A percentile compares a stretch with the other conserved stretches of the same genome.
Evolutionary conservation across 108 stramenopile genomes (phyloP).

Genomic region (Pseudonitzschia delicatissima): DNA sequence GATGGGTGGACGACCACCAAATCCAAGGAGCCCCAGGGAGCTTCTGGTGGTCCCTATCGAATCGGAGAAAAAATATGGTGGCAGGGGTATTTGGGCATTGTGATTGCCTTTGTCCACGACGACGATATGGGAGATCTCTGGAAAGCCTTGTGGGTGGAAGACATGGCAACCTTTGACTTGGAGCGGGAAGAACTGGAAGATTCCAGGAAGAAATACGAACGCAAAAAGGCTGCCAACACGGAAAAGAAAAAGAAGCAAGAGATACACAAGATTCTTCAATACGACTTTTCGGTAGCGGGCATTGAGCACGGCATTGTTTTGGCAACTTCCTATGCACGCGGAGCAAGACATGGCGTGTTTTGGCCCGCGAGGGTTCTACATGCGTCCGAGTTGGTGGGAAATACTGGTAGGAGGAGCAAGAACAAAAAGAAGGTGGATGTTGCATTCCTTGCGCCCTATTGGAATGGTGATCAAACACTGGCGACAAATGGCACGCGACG

Average conservation of each 20-base stretch:
- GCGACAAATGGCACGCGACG: slow-evolving; percentile 8
- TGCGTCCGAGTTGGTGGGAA: slow-evolving; percentile 47
- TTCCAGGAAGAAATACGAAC: slow-evolving; percentile 63
- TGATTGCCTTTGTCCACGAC: slow-evolving; percentile 80
- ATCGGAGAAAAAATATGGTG: slow-evolving; percentile 68
- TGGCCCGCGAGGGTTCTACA: slow-evolving; percentile 89
- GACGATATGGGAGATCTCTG: slow-evolving; percentile 79
- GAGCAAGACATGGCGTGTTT: slow-evolving; percentile 59
- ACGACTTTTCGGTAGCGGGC: slow-evolving; percentile 63
- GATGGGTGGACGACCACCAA: slow-evolving; percentile 84
- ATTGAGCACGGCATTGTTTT: slow-evolving; percentile 83
- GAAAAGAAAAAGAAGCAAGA: slow-evolving; percentile 9
- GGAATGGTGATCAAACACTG: slow-evolving; percentile 46
- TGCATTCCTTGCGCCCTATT: slow-evolving; percentile 78
- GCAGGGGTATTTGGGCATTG: slow-evolving; percentile 68
- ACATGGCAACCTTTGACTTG: slow-evolving; percentile 76
- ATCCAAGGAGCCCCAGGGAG: slow-evolving; percentile 48
- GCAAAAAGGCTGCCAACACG: slow-evolving; percentile 30
- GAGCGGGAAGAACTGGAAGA: slow-evolving; percentile 75
- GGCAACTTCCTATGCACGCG: slow-evolving; percentile 50
- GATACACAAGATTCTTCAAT: slow-evolving; percentile 8
- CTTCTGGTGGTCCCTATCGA: slow-evolving; percentile 61
- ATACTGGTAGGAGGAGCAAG: slow-evolving; percentile 16
- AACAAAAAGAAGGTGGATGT: slow-evolving; percentile 64
- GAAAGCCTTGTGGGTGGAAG: slow-evolving; percentile 80